Percentiles rank a stretch among this genome's conserved stretches.
Conservation (phyloP, 2,329 filamentous ascomycete species). For the Ophiostoma sp. region DNA sequence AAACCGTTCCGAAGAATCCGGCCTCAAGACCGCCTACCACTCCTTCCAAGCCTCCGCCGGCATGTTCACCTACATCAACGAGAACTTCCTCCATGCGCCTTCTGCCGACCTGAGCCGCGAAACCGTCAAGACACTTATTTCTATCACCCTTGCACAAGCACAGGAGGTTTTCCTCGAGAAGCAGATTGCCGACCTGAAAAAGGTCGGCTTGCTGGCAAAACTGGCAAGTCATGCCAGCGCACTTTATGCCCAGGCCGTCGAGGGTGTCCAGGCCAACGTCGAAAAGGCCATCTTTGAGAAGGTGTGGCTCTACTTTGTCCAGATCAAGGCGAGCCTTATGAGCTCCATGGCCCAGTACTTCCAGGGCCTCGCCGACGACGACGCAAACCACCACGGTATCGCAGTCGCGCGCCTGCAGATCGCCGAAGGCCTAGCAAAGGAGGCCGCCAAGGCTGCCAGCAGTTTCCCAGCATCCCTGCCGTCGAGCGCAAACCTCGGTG, state of each 20-base stretch:
- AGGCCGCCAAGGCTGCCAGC: conserved; percentile 70
- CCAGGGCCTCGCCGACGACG: conserved; percentile 84
- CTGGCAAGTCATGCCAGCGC: conserved; percentile 85
- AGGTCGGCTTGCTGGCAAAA: conserved; percentile 85
- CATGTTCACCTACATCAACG: conserved; percentile 99
- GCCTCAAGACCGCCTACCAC: conserved; percentile 94
- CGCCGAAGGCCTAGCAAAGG: conserved; percentile 71
- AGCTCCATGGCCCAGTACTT: conserved; percentile 86
- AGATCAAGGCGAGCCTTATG: conserved; percentile 78
- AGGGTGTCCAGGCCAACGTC: conserved; percentile 90
- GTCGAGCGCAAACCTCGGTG: conserved; percentile 72
- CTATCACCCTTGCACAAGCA: conserved; percentile 87
- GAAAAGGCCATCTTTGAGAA: conserved; percentile 89
- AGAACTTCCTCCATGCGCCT: conserved; percentile 96
- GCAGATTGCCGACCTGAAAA: conserved; percentile 88
- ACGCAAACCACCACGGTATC: conserved; percentile 78
- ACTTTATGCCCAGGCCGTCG: conserved; percentile 78
- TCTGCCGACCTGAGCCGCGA: conserved; percentile 94
- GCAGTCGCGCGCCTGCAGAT: conserved; percentile 77
- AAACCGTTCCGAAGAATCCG: conserved; percentile 83
- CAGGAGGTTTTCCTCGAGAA: conserved; percentile 98
- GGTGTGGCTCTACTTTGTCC: conserved; percentile 78
- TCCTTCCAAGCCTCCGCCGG: conserved; percentile 96
- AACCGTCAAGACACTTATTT: conserved; percentile 90
- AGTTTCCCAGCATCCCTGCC: conserved; percentile 76